phyloP scores from a whole-genome alignment of 2,329 filamentous ascomycete genomes.

The Endoconidiophora polonica region DNA sequence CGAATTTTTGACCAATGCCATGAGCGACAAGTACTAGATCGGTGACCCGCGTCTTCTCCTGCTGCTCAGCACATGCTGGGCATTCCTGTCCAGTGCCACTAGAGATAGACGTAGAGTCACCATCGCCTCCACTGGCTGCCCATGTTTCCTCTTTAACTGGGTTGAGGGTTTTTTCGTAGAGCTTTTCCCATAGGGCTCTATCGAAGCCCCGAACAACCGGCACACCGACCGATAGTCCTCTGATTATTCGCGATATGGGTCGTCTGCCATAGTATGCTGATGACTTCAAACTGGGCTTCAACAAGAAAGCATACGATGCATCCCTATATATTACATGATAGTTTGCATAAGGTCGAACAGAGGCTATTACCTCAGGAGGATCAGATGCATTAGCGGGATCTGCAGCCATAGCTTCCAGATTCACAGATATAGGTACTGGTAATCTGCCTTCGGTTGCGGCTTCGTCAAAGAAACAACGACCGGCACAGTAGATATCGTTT shows the following conservation, averaged over 20 bases:
- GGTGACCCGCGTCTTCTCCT: slow-evolving; percentile 52
- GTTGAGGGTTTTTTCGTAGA: slow-evolving; percentile 37
- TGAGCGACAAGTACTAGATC: slow-evolving; percentile 86
- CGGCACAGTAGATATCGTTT: slow-evolving; percentile 40
- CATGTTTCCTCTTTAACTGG: slow-evolving; percentile 18
- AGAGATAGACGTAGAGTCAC: neutral
- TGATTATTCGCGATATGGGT: slow-evolving; percentile 71
- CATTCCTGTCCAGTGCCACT: slow-evolving; percentile 21
- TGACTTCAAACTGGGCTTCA: slow-evolving; percentile 72
- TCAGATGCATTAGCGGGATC: slow-evolving; percentile 17
- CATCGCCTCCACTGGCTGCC: slow-evolving; percentile 17
- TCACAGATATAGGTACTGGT: neutral
- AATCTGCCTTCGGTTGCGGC: slow-evolving; percentile 36
- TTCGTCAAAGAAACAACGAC: slow-evolving; percentile 42
- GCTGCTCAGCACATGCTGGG: slow-evolving; percentile 45
- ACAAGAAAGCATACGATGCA: slow-evolving; percentile 56
- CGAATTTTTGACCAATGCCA: slow-evolving; percentile 91
- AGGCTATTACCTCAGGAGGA: slow-evolving; percentile 21
- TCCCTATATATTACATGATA: slow-evolving; percentile 82
- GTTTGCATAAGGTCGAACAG: slow-evolving; percentile 45
- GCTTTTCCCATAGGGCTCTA: slow-evolving; percentile 54
- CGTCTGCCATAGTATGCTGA: slow-evolving; percentile 71
- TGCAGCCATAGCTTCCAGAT: slow-evolving; percentile 2
- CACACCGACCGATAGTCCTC: slow-evolving; percentile 66
- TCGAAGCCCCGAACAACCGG: slow-evolving; percentile 84